Evolutionary conservation across 345 rosid genomes (phyloP).

Genomic region (Acer yangbiense): DNA sequence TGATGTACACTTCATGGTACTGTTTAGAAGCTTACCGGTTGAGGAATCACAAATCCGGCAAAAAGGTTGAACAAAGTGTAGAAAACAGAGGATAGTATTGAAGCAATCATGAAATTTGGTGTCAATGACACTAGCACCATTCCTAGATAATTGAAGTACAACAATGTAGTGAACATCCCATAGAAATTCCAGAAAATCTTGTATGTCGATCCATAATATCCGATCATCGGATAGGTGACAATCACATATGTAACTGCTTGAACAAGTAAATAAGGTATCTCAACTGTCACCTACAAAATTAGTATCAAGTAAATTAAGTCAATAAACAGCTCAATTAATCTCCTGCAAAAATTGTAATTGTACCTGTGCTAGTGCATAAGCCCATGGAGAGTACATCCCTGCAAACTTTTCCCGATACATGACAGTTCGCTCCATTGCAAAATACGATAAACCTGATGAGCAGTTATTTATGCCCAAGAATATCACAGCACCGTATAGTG

Average conservation of each 20-base stretch:
- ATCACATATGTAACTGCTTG: constrained; percentile 44
- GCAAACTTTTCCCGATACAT: constrained; percentile 81
- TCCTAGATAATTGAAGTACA: constrained; percentile 64
- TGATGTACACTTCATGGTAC: no score
- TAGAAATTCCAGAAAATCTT: constrained; percentile 74
- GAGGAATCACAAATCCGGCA: constrained; percentile 67
- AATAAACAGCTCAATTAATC: not conserved
- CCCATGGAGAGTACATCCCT: constrained; percentile 78
- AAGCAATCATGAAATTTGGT: constrained; percentile 60
- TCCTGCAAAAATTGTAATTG: not conserved
- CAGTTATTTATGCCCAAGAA: constrained; percentile 75
- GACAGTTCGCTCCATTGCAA: constrained; percentile 62
- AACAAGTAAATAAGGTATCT: constrained; percentile 62
- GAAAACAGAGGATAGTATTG: constrained; percentile 43
- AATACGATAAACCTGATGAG: constrained; percentile 52
- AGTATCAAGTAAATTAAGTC: not conserved
- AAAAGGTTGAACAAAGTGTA: constrained; percentile 57
- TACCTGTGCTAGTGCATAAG: constrained; percentile 75
- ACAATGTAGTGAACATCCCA: constrained; percentile 53
- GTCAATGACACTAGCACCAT: constrained; percentile 66
- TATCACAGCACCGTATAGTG: constrained; percentile 42
- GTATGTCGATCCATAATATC: constrained; percentile 46
- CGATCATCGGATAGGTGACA: constrained; percentile 72
- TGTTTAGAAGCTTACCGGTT: constrained; percentile 51
- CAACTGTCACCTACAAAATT: constrained; percentile 55